Evolutionary conservation across 2,329 filamentous ascomycete species (phyloP).

Genomic region (Aspergillus pseudotamarii): DNA sequence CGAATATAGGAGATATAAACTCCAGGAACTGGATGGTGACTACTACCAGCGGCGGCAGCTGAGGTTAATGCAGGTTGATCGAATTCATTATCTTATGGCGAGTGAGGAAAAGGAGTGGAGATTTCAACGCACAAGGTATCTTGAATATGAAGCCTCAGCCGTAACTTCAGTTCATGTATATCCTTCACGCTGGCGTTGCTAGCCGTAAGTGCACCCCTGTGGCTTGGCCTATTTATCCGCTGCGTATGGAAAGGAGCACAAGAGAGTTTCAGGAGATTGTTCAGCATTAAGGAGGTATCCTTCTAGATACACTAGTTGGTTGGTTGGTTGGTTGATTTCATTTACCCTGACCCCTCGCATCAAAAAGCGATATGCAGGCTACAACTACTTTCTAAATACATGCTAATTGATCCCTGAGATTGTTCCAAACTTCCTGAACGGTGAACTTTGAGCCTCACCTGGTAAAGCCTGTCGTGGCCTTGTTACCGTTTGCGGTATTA

Average conservation of each 20-base stretch:
- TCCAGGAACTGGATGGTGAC: not conserved
- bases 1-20: not conserved
- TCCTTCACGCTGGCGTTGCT: not conserved
- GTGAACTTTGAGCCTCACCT: no score
- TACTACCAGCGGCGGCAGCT: not conserved
- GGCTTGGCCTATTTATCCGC: not conserved
- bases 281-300: not conserved
- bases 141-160: not conserved
- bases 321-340: no score
- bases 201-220: not conserved
- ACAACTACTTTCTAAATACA: no score
- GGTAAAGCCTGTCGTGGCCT: no score
- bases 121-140: not conserved
- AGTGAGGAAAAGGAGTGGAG: not conserved
- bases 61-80: not conserved
- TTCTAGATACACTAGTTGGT: no score
- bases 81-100: not conserved
- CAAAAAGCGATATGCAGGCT: no score
- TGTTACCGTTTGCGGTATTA: no score
- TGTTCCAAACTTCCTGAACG: no score
- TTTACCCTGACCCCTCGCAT: no score
- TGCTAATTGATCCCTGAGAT: no score
- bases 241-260: not conserved
- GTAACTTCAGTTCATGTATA: not conserved
- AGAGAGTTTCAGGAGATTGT: not conserved